A percentile compares a stretch with the other conserved stretches of the same genome.
phyloP scores from a whole-genome alignment of 352 stramenopile species.

The Phytopythium sindhum region DNA sequence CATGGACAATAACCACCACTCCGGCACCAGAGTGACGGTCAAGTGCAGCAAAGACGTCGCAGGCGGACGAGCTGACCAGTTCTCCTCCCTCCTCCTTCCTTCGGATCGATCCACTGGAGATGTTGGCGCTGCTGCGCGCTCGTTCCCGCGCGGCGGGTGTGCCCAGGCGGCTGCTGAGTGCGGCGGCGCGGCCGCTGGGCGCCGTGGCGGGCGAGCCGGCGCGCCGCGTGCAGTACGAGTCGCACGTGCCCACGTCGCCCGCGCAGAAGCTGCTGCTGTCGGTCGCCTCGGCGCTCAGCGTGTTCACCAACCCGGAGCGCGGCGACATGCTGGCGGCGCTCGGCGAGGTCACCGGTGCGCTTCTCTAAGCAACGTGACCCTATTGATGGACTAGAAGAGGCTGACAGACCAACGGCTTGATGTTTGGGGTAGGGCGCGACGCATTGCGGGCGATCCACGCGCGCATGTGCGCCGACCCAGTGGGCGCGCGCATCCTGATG shows the following conservation, averaged over 20 bases:
- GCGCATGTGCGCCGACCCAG: slow-evolving; percentile 84
- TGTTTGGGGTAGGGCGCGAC: slow-evolving; percentile 32
- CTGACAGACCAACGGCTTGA: not conserved
- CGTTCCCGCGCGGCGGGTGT: too few relatives aligned
- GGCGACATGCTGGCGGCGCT: slow-evolving; percentile 94
- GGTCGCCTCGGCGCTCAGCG: slow-evolving; percentile 82
- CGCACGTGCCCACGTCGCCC: slow-evolving; percentile 71
- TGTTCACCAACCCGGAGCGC: slow-evolving; percentile 91
- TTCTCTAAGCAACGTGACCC: too few relatives aligned
- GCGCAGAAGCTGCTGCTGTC: slow-evolving; percentile 88
- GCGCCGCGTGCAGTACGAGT: slow-evolving; percentile 60
- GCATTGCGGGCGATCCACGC: slow-evolving; percentile 83
- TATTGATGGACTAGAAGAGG: not conserved
- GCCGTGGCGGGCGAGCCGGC: slow-evolving; percentile 44
- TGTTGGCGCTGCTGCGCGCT: too few relatives aligned
- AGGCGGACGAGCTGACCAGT: too few relatives aligned
- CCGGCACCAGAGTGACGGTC: too few relatives aligned
- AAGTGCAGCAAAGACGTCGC: too few relatives aligned
- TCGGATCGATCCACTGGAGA: not conserved
- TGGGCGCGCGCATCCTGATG: slow-evolving; percentile 85
- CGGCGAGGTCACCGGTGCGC: slow-evolving; percentile 90
- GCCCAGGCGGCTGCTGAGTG: not conserved
- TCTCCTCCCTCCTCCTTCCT: too few relatives aligned
- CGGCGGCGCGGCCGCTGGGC: not conserved
- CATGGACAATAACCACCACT: too few relatives aligned